phyloP scores from a whole-genome alignment of 108 stramenopile genomes.

The Nitzschia sp. region DNA sequence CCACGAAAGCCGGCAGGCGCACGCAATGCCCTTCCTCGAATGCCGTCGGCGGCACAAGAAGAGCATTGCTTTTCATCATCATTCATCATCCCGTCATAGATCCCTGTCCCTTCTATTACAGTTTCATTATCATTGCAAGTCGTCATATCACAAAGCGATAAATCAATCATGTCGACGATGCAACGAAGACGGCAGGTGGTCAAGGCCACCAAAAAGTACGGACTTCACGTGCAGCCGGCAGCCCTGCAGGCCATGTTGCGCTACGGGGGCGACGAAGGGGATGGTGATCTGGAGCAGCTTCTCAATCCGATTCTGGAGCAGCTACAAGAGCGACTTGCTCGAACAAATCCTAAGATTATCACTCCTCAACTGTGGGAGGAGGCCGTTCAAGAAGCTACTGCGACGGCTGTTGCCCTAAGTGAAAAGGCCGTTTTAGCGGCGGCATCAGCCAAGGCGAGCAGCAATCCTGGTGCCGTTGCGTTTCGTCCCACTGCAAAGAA shows the following conservation, averaged over 20 bases:
- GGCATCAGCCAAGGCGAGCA: not conserved
- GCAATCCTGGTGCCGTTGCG: not conserved
- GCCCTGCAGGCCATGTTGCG: slow-evolving; percentile 29
- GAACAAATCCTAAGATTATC: slow-evolving; percentile 34
- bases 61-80: too few relatives aligned
- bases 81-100: too few relatives aligned
- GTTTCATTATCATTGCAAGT: too few relatives aligned
- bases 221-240: slow-evolving; percentile 42
- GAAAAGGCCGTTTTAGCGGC: not conserved
- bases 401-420: not conserved
- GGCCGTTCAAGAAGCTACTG: slow-evolving; percentile 37
- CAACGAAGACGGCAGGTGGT: slow-evolving; percentile 36
- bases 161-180: slow-evolving; percentile 14
- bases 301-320: not conserved
- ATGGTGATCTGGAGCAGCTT: not conserved
- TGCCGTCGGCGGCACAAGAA: too few relatives aligned
- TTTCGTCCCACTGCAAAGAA: not conserved
- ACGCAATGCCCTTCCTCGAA: too few relatives aligned
- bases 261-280: slow-evolving; percentile 7
- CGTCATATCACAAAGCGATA: too few relatives aligned
- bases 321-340: slow-evolving; percentile 2
- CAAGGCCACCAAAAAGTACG: slow-evolving; percentile 40
- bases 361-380: slow-evolving; percentile 43
- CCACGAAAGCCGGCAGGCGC: too few relatives aligned
- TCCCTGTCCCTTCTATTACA: too few relatives aligned